Percentiles rank a stretch among this genome's conserved stretches.
Evolutionary conservation across 192 early-diverging fungal genomes (phyloP).

Genomic region (Oehlia diaphana): DNA sequence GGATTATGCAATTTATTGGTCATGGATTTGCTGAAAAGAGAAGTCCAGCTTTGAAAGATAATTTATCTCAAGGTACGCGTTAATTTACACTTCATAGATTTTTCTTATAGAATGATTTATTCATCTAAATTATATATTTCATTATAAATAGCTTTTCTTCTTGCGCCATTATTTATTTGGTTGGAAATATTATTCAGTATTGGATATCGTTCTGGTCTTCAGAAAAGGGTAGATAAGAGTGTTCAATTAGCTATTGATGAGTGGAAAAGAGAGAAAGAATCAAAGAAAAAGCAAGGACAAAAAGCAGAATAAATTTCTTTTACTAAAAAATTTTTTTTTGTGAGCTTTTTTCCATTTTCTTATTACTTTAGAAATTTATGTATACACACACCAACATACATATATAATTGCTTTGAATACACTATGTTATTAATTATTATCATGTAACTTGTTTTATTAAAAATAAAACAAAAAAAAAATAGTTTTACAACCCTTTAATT

Average conservation of each 20-base stretch:
- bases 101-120: neutral
- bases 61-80: conserved; percentile 70
- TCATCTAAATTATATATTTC: neutral
- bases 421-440: too few species aligned
- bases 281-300: neutral
- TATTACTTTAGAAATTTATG: too few species aligned
- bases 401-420: too few species aligned
- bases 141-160: conserved; percentile 66
- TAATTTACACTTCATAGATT: conserved; percentile 5
- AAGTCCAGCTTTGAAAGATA: conserved; percentile 85
- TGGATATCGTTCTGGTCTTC: conserved; percentile 76
- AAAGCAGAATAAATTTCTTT: too few species aligned
- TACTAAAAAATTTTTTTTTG: too few species aligned
- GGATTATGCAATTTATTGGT: conserved; percentile 90
- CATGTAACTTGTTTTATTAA: too few species aligned
- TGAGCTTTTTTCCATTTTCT: too few species aligned
- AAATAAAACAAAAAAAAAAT: too few species aligned
- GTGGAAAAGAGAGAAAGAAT: conserved; percentile 18
- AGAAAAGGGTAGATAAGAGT: conserved; percentile 58
- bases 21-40: conserved; percentile 87
- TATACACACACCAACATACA: too few species aligned
- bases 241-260: conserved; percentile 57
- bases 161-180: conserved; percentile 95
- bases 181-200: conserved; percentile 79
- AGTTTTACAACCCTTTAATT: too few species aligned